phyloP scores from a whole-genome alignment of 768 basidiomycete genomes.

The Leccinum olivaceopallidum region DNA sequence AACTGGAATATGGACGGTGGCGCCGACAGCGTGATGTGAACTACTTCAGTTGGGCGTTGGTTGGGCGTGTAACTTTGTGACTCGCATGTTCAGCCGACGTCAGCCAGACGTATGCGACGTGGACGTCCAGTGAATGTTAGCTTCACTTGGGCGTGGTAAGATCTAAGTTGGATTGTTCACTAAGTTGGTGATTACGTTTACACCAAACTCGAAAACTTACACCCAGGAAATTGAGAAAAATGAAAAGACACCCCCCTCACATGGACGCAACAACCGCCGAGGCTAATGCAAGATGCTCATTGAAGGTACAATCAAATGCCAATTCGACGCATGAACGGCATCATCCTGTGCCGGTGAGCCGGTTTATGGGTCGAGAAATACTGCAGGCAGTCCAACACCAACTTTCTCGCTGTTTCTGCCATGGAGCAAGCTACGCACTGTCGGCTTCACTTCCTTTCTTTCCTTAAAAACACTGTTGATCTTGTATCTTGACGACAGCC shows the following conservation, averaged over 20 bases:
- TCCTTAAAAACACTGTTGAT: neutral
- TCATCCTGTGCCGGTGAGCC: neutral
- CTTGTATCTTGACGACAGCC: neutral
- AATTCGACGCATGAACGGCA: neutral
- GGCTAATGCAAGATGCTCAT: neutral
- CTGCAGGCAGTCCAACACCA: neutral
- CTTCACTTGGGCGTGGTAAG: neutral
- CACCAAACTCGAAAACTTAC: constrained; percentile 9
- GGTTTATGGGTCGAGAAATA: neutral
- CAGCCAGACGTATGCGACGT: neutral
- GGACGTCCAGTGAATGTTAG: neutral
- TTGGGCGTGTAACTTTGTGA: neutral
- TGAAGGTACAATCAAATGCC: neutral
- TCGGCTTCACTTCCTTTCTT: neutral
- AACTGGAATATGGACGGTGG: neutral
- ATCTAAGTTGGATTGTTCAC: neutral
- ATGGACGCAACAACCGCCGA: constrained; percentile 7
- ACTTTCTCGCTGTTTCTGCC: neutral
- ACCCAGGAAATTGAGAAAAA: constrained; percentile 8
- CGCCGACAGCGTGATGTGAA: neutral
- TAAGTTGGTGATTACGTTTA: neutral
- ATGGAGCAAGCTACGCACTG: neutral
- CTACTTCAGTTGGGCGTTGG: neutral
- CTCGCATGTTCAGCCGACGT: neutral
- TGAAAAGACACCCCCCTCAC: neutral